Evolutionary conservation across 805 yeast species (phyloP).

Genomic region (Hemisphaericaspora nanyangensis): DNA sequence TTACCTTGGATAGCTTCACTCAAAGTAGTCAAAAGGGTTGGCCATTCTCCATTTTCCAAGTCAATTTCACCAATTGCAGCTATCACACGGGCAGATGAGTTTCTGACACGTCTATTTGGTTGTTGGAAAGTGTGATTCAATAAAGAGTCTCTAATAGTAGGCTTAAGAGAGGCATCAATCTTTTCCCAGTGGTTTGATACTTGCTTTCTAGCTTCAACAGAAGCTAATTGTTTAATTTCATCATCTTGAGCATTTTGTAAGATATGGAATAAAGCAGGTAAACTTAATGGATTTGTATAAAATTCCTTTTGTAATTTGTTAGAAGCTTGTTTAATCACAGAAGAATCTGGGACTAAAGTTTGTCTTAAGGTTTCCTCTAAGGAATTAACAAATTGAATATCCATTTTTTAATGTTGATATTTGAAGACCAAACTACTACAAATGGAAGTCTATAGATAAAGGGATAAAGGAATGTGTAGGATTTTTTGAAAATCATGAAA

Average conservation of each 20-base stretch:
- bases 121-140: conserved; percentile 69
- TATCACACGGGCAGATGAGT: conserved; percentile 84
- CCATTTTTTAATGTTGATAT: too few relatives aligned
- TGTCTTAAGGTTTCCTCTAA: conserved; percentile 77
- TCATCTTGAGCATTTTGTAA: conserved; percentile 66
- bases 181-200: conserved; percentile 67
- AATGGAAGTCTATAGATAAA: too few relatives aligned
- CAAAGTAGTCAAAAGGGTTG: conserved; percentile 67
- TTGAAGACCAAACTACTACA: too few relatives aligned
- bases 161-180: conserved; percentile 47
- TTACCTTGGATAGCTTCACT: conserved; percentile 54
- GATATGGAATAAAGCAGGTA: conserved; percentile 81
- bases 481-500: too few relatives aligned
- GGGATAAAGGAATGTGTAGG: too few relatives aligned
- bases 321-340: conserved; percentile 80
- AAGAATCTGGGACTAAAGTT: conserved; percentile 77
- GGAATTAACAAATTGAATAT: conserved; percentile 61
- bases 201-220: conserved; percentile 91
- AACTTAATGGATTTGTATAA: conserved; percentile 64
- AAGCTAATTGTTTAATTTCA: conserved; percentile 85
- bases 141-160: conserved; percentile 63
- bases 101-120: conserved; percentile 66
- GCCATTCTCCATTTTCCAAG: conserved; percentile 64
- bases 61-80: conserved; percentile 81
- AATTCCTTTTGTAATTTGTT: conserved; percentile 66